Percentiles rank a stretch among this genome's conserved stretches.
Conservation (phyloP, 257 asterid species). For the Parsonsia alboflavescens region DNA sequence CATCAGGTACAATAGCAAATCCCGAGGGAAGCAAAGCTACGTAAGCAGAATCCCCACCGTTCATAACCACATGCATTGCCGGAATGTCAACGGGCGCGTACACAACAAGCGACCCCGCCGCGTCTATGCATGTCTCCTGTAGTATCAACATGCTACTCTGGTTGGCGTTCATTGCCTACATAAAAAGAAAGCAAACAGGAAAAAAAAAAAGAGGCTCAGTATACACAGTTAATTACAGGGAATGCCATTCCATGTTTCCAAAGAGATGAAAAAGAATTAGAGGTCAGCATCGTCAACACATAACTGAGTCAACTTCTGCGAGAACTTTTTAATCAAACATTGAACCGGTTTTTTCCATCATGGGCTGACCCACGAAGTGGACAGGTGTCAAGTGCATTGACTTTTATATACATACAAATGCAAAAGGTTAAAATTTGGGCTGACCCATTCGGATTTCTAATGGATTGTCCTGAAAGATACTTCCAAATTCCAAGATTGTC, state of each 20-base stretch:
- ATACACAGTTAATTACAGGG: neutral
- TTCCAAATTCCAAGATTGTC: constrained; percentile 41
- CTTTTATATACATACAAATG: constrained; percentile 22
- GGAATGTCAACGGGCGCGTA: constrained; percentile 99
- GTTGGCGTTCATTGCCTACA: constrained; percentile 57
- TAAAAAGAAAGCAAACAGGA: neutral
- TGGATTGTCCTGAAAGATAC: constrained; percentile 26
- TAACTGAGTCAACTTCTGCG: constrained; percentile 31
- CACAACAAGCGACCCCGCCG: constrained; percentile 81
- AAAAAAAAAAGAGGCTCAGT: constrained; percentile 20
- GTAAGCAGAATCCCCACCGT: constrained; percentile 92
- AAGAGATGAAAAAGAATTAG: neutral
- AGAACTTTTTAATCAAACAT: constrained; percentile 9
- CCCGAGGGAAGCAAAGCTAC: constrained; percentile 93
- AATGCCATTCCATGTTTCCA: neutral
- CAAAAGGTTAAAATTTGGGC: constrained; percentile 20
- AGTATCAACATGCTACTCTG: constrained; percentile 88
- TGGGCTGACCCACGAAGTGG: constrained; percentile 33
- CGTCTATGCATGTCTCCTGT: constrained; percentile 79
- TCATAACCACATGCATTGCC: constrained; percentile 89
- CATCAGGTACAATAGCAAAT: constrained; percentile 80
- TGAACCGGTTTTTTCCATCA: constrained; percentile 14
- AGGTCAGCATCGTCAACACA: constrained; percentile 5
- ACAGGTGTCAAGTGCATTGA: constrained; percentile 43
- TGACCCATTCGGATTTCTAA: constrained; percentile 10